Percentiles rank a stretch among this genome's conserved stretches.
Conservation (phyloP, 495 filamentous ascomycete species). For the Lindgomyces ingoldianus region DNA sequence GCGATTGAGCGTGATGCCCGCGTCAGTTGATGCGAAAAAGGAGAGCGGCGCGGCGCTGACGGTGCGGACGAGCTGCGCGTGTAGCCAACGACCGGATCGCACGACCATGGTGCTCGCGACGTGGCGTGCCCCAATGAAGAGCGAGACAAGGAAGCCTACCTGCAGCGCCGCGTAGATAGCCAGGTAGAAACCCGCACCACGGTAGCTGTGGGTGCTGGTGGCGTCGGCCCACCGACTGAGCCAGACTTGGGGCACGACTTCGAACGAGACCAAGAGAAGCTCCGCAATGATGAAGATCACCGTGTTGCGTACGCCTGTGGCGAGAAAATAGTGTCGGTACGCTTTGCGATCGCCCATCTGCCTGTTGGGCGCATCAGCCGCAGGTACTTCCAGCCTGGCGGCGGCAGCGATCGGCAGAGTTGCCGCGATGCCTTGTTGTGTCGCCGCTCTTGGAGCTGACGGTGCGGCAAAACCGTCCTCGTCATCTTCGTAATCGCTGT, state of each 20-base stretch:
- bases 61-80: not conserved
- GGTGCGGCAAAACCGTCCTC: no score
- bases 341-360: conserved; percentile 15
- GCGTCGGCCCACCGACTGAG: conserved; percentile 19
- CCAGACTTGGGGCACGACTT: conserved; percentile 5
- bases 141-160: no score
- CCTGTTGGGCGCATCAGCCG: not conserved
- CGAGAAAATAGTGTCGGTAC: conserved; percentile 23
- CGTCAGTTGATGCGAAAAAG: conserved; percentile 17
- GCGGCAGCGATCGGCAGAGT: no score
- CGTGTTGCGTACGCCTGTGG: not conserved
- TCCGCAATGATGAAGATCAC: conserved; percentile 4
- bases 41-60: conserved; percentile 18
- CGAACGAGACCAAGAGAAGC: not conserved
- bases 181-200: not conserved
- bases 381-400: no score
- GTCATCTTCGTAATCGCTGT: not conserved
- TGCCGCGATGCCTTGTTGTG: not conserved
- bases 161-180: not conserved
- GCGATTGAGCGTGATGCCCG: conserved; percentile 26
- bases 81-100: not conserved
- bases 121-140: no score
- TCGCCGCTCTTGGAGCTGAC: no score
- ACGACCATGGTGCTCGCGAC: not conserved
- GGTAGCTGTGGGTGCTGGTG: not conserved